Percentiles rank a stretch among this genome's conserved stretches.
These are phyloP conservation scores for Apiospora kogelbergensis DNA, from an alignment of 2,329 filamentous ascomycete species.

Conservation along the genomic window DNA sequence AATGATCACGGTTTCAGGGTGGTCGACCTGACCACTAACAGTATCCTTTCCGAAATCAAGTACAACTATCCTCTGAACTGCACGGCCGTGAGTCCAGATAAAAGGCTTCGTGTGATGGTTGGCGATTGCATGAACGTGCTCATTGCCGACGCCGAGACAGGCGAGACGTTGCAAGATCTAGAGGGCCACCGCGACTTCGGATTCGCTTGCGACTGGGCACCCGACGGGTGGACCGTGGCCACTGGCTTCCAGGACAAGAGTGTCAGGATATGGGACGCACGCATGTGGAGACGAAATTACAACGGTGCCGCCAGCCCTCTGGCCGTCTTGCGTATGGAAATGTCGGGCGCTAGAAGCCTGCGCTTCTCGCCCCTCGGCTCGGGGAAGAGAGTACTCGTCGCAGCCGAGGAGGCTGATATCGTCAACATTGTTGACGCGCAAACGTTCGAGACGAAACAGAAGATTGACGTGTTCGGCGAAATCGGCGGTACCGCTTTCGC, in stretches of 20 bases:
- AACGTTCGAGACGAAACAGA: conserved; percentile 65
- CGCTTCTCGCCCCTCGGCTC: conserved; percentile 72
- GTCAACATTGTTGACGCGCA: conserved; percentile 70
- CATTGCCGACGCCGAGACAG: conserved; percentile 69
- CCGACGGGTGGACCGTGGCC: conserved; percentile 73
- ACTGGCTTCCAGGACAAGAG: conserved; percentile 75
- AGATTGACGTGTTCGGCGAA: conserved; percentile 73
- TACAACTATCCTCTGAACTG: conserved; percentile 71
- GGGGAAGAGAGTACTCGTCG: conserved; percentile 65
- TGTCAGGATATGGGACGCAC: conserved; percentile 75
- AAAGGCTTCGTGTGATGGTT: conserved; percentile 69
- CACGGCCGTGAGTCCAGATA: conserved; percentile 69
- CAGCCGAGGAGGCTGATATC: conserved; percentile 74
- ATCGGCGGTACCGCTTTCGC: conserved; percentile 68
- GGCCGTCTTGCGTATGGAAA: conserved; percentile 59
- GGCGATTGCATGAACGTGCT: conserved; percentile 66
- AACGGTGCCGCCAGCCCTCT: conserved; percentile 49
- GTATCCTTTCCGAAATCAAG: conserved; percentile 50
- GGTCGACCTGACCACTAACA: conserved; percentile 59
- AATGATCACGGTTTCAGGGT: conserved; percentile 62
- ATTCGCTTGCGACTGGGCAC: conserved; percentile 79
- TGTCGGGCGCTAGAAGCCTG: conserved; percentile 68
- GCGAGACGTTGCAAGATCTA: conserved; percentile 56
- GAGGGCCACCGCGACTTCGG: conserved; percentile 68
- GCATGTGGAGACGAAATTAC: conserved; percentile 59